Percentiles rank a stretch among this genome's conserved stretches.
Evolutionary conservation across 441 rosid genomes (phyloP).

Genomic region (Omphalea diandra): DNA sequence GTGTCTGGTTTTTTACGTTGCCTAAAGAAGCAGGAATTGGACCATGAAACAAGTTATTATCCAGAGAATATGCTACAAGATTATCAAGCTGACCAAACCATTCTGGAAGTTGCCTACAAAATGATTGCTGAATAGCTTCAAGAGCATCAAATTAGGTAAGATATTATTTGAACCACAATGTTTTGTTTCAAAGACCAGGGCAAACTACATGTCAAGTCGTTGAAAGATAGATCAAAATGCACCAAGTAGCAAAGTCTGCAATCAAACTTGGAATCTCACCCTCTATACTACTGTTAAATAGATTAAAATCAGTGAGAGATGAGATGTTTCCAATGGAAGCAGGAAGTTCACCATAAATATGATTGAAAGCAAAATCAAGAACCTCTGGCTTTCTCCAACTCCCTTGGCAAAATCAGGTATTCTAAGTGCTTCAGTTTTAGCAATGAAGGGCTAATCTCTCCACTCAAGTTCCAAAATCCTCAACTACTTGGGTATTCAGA

Average conservation of each 20-base stretch:
- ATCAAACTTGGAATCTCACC: conserved; percentile 45
- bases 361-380: conserved; percentile 38
- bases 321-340: conserved; percentile 34
- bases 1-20: no score
- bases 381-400: conserved; percentile 40
- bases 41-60: conserved; percentile 38
- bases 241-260: conserved; percentile 36
- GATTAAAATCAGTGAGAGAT: conserved; percentile 33
- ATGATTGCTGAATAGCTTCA: not conserved
- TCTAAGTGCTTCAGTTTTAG: conserved; percentile 28
- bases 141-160: not conserved
- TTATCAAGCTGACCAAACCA: conserved; percentile 41
- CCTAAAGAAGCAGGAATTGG: conserved; percentile 26
- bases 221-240: conserved; percentile 32
- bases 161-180: not conserved
- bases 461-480: conserved; percentile 33
- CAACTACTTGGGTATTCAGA: not conserved
- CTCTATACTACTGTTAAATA: conserved; percentile 32
- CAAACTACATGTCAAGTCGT: conserved; percentile 28
- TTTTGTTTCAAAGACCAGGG: not conserved
- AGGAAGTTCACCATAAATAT: conserved; percentile 39
- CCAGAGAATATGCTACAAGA: conserved; percentile 33
- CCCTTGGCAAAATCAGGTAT: conserved; percentile 38
- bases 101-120: conserved; percentile 35
- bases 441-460: conserved; percentile 41